phyloP scores from a whole-genome alignment of 2,329 filamentous ascomycete species.

The Passalora sequoiae region DNA sequence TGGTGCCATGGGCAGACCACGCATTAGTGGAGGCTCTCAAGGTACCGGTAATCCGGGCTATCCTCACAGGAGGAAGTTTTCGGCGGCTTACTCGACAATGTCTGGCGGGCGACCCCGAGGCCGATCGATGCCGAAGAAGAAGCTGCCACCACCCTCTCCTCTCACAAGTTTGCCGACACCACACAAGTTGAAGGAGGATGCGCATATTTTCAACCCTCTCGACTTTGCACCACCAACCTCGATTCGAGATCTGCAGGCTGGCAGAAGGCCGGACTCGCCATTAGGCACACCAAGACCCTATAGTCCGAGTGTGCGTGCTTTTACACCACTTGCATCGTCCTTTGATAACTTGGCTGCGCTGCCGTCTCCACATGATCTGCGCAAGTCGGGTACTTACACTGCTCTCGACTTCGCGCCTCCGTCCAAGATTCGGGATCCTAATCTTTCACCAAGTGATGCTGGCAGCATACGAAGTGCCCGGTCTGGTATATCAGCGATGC shows the following conservation, averaged over 20 bases:
- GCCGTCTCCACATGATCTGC: slow-evolving; percentile 78
- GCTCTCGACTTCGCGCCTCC: slow-evolving; percentile 76
- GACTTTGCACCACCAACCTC: slow-evolving; percentile 79
- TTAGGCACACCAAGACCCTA: slow-evolving; percentile 60
- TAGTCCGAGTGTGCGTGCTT: slow-evolving; percentile 64
- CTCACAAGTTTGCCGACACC: slow-evolving; percentile 79
- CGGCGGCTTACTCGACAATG: slow-evolving; percentile 31
- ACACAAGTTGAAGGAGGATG: slow-evolving; percentile 75
- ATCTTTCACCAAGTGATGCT: slow-evolving; percentile 40
- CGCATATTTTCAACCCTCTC: slow-evolving; percentile 59
- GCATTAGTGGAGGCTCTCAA: slow-evolving; percentile 41
- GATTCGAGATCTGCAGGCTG: slow-evolving; percentile 60
- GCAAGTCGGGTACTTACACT: slow-evolving; percentile 74
- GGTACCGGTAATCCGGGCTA: too few relatives aligned
- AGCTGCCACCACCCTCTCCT: slow-evolving; percentile 65
- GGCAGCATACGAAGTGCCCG: slow-evolving; percentile 61
- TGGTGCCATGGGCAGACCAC: slow-evolving; percentile 43
- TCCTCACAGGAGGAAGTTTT: slow-evolving; percentile 34
- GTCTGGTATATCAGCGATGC: slow-evolving; percentile 67
- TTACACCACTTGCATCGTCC: slow-evolving; percentile 73
- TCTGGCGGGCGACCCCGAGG: slow-evolving; percentile 27
- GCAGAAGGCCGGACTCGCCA: slow-evolving; percentile 57
- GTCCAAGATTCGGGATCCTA: slow-evolving; percentile 61
- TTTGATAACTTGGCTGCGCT: slow-evolving; percentile 82
- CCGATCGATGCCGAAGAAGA: slow-evolving; percentile 45